Conservation (phyloP, 2,329 filamentous ascomycete genomes). For the Mycocentrospora acerina region DNA sequence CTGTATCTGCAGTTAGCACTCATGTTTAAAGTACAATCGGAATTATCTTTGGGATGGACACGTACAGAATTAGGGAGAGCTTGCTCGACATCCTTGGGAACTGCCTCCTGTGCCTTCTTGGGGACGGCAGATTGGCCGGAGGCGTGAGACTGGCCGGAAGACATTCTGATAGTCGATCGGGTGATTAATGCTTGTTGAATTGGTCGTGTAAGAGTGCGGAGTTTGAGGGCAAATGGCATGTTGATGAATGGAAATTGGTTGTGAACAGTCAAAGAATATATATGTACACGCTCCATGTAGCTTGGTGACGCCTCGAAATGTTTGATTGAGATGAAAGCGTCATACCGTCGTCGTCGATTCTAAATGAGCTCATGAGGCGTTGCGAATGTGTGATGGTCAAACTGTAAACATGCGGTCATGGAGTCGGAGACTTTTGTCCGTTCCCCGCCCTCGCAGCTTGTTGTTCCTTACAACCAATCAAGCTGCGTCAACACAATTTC, state of each 20-base stretch:
- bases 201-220: constrained; percentile 21
- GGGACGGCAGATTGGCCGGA: constrained; percentile 44
- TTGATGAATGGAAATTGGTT: not conserved
- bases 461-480: no score
- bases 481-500: no score
- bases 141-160: constrained; percentile 45
- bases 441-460: no score
- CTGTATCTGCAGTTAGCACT: constrained; percentile 7
- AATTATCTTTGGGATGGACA: not conserved
- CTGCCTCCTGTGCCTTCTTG: constrained; percentile 42
- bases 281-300: not conserved
- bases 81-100: constrained; percentile 43
- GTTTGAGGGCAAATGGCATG: constrained; percentile 22
- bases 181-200: constrained; percentile 2
- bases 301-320: not conserved
- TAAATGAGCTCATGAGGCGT: no score
- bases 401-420: no score
- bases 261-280: not conserved
- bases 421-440: no score
- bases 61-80: constrained; percentile 41
- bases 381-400: no score
- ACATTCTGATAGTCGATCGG: constrained; percentile 24
- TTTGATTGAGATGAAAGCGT: no score
- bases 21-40: no score
- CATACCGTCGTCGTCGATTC: no score